Conservation (phyloP, 208 protist species). For the Trypanosoma brucei region DNA sequence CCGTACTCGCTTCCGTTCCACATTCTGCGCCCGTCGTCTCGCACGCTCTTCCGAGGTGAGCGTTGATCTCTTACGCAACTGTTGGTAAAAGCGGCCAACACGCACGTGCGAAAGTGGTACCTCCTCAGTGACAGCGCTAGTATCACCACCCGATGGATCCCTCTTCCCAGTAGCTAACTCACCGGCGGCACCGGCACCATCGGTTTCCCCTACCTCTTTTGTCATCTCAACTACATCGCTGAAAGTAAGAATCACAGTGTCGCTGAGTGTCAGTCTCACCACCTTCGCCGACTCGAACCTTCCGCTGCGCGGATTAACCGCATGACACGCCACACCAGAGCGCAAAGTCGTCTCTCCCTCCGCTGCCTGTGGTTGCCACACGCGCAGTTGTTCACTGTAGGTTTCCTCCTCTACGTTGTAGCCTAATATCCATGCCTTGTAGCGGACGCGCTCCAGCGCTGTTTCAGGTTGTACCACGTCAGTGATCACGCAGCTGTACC, state of each 20-base stretch:
- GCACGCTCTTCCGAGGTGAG: constrained; percentile 47
- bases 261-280: constrained; percentile 65
- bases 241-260: constrained; percentile 54
- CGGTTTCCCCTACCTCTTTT: neutral
- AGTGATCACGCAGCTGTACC: constrained; percentile 75
- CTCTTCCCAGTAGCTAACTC: neutral
- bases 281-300: constrained; percentile 41
- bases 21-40: constrained; percentile 34
- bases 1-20: constrained; percentile 44
- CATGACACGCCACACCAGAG: constrained; percentile 59
- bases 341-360: constrained; percentile 25
- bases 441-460: constrained; percentile 45
- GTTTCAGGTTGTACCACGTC: constrained; percentile 36
- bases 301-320: constrained; percentile 42
- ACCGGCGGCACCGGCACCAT: neutral
- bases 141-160: neutral
- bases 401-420: constrained; percentile 67
- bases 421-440: constrained; percentile 62
- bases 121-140: constrained; percentile 14
- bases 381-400: constrained; percentile 54
- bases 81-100: constrained; percentile 47
- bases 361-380: constrained; percentile 31
- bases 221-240: constrained; percentile 6
- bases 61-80: constrained; percentile 38
- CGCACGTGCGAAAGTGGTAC: constrained; percentile 71